A percentile compares a stretch with the other conserved stretches of the same genome.
Evolutionary conservation across 257 asterid species (phyloP).

Genomic region (Perilla frutescens): DNA sequence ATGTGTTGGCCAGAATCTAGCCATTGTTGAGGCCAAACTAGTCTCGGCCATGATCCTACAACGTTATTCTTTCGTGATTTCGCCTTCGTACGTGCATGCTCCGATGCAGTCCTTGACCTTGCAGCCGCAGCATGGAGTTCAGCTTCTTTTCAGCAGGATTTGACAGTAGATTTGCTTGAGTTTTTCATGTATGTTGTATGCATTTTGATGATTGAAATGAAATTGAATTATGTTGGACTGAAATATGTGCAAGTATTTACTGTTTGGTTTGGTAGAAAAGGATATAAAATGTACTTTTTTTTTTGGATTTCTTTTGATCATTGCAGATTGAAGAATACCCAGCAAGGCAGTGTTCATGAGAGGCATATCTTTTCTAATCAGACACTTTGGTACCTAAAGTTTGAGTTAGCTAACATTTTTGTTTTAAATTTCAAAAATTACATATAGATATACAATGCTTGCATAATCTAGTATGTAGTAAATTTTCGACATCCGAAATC

Average conservation of each 20-base stretch:
- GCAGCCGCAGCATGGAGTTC: conserved; percentile 74
- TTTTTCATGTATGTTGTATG: not conserved
- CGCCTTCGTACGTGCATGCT: conserved; percentile 75
- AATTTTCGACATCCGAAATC: too few relatives aligned
- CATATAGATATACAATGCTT: too few relatives aligned
- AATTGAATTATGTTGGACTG: not conserved
- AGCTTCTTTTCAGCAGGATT: conserved; percentile 52
- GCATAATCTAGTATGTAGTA: too few relatives aligned
- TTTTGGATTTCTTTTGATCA: not conserved
- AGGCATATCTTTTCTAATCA: too few relatives aligned
- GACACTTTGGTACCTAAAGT: too few relatives aligned
- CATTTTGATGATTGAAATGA: conserved; percentile 4
- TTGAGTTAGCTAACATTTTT: too few relatives aligned
- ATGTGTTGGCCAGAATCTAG: conserved; percentile 79
- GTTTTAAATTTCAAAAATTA: too few relatives aligned
- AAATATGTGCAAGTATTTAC: too few relatives aligned
- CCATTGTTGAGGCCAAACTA: conserved; percentile 66
- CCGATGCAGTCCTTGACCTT: conserved; percentile 58
- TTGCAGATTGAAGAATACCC: not conserved
- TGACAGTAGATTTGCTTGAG: not conserved
- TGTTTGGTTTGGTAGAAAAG: too few relatives aligned
- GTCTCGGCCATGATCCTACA: conserved; percentile 57
- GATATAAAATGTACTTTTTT: too few relatives aligned
- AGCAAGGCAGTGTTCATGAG: not conserved
- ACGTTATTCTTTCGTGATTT: conserved; percentile 52